Evolutionary conservation across 345 rosid species (phyloP), one percentile per base, ranked within the genome.

Genomic region (Acer campestre): DNA sequence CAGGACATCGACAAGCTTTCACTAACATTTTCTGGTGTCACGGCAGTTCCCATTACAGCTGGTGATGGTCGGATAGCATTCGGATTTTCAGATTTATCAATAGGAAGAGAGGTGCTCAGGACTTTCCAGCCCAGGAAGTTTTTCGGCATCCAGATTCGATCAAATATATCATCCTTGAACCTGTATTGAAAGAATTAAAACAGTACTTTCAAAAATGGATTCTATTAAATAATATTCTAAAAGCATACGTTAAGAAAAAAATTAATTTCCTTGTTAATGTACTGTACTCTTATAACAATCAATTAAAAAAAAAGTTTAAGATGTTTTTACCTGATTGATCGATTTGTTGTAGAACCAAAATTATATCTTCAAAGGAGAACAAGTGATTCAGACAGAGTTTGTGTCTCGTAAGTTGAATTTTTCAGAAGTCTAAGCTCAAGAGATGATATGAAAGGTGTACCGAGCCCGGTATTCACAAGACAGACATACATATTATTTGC

Each of bases 31-130:
- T 2, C 27, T 0, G 89, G 79, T 8, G 51, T 77, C 12, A 68
- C 71, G 0, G 87, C 84, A n/a, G 63, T 81, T 7, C 71, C 70
- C 84, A 84, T 81, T 59, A 71, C 82, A 4, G 35, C 7, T 0
- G 44, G 49, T 12, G 84, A 76, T 7, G 72, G 78, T 8, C 58
- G 65, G 44, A 18, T 76, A 63, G 0, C 11, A 25, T 72, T 62
- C 2, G 38, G 58, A 68, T 38, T 20, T 14, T 38, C 18, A 3
- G 44, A 35, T 35, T 35, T 4, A 40, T 67, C 81, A 56, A 67
- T 44, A 11, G 27, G 51, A 0, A 25, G 18, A 2, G 71, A 25
- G 7, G 78, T 67, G n/a, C 38, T 75, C 8, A 56, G 14, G 6
- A n/a, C 25, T 67, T 44, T 48, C 74, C 44, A 74, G 18, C 38